Percentiles rank a stretch among this genome's conserved stretches.
These are phyloP conservation scores for Hysterium pulicare DNA, from an alignment of 2,329 filamentous ascomycete species.

Conservation along the genomic window DNA sequence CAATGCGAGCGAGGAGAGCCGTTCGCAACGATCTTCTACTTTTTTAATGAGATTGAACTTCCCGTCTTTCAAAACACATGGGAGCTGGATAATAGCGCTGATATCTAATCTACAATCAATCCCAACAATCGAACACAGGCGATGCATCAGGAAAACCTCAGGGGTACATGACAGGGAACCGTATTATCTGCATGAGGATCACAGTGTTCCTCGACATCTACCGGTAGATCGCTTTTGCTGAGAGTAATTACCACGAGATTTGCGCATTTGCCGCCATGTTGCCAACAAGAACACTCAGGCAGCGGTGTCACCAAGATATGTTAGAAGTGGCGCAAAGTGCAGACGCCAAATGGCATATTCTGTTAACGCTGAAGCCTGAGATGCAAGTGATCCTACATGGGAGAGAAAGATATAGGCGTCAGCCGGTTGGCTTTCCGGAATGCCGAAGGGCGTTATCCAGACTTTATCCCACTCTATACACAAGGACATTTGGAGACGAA, in stretches of 20 bases:
- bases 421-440: slow-evolving; percentile 19
- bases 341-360: neutral
- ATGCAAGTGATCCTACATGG: slow-evolving; percentile 5
- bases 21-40: neutral
- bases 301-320: neutral
- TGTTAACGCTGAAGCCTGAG: neutral
- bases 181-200: no score
- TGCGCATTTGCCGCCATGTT: neutral
- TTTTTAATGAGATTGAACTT: neutral
- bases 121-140: neutral
- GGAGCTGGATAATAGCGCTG: neutral
- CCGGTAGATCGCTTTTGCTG: neutral
- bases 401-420: slow-evolving; percentile 13
- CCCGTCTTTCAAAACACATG: neutral
- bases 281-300: neutral
- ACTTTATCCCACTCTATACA: slow-evolving; percentile 11
- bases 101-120: neutral
- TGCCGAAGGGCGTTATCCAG: slow-evolving; percentile 13
- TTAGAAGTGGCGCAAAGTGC: neutral
- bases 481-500: slow-evolving; percentile 13
- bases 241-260: neutral
- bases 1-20: neutral
- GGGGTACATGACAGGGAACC: no score
- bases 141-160: neutral
- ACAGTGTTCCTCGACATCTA: neutral